Conservation (phyloP, 306 rosid species). For the Vigna nakashimae region DNA sequence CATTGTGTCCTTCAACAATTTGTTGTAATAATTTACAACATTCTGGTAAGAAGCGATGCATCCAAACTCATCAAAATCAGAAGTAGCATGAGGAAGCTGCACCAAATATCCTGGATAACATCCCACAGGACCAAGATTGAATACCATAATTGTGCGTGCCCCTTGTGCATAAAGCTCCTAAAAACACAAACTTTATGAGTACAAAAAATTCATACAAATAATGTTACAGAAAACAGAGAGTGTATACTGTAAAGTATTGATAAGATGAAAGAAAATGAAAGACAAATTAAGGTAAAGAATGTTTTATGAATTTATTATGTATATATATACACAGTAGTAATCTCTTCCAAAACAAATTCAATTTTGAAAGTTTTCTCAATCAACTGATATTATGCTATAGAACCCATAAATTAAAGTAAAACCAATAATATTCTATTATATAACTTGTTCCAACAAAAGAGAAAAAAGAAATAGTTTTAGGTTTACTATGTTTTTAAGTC, state of each 20-base stretch:
- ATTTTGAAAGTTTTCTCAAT: neutral
- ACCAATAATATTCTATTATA: too few relatives aligned
- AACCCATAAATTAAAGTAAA: too few relatives aligned
- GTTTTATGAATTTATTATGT: too few relatives aligned
- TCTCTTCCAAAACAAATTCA: neutral
- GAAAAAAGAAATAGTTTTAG: too few relatives aligned
- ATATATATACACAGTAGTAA: too few relatives aligned
- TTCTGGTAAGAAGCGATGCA: conserved; percentile 72
- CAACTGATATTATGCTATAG: neutral
- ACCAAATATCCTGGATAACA: conserved; percentile 75
- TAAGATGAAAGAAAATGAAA: too few relatives aligned
- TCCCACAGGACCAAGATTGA: conserved; percentile 85
- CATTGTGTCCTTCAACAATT: conserved; percentile 54
- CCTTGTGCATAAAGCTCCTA: conserved; percentile 79
- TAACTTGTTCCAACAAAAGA: too few relatives aligned
- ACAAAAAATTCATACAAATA: neutral
- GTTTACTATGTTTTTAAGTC: too few relatives aligned
- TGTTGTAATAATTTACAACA: conserved; percentile 68
- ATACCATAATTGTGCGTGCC: conserved; percentile 70
- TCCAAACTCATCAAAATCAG: conserved; percentile 76
- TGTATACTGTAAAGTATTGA: too few relatives aligned
- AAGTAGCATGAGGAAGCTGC: conserved; percentile 60
- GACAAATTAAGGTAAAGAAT: neutral
- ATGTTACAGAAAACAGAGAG: too few relatives aligned
- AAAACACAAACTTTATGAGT: neutral